A percentile compares a stretch with the other conserved stretches of the same genome.
phyloP scores from a whole-genome alignment of 75 land plant genomes.

The Sequoia sempervirens region DNA sequence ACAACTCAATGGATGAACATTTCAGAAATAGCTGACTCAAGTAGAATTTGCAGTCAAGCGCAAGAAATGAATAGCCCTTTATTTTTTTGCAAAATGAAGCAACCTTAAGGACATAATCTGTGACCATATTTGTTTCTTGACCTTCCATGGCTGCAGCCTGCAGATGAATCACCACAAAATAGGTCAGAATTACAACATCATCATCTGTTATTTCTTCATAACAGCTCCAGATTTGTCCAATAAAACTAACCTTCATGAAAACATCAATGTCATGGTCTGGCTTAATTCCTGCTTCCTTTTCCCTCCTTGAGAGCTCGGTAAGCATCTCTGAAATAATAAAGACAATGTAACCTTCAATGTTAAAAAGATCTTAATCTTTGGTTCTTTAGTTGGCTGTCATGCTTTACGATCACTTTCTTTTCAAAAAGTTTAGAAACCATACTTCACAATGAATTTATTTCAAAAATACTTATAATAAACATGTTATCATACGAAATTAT shows the following conservation, averaged over 20 bases:
- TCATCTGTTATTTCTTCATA: background rate
- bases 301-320: constrained; percentile 60
- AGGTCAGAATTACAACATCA: background rate
- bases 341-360: background rate
- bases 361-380: background rate
- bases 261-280: constrained; percentile 89
- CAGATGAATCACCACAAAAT: background rate
- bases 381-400: background rate
- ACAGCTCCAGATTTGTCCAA: background rate
- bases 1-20: background rate
- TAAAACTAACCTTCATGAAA: constrained; percentile 63
- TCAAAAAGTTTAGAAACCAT: background rate
- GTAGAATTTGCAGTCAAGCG: background rate
- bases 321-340: constrained; percentile 32
- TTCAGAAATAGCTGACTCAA: background rate
- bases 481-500: background rate
- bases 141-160: constrained; percentile 51
- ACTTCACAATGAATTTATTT: background rate
- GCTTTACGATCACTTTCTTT: background rate
- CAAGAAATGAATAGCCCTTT: background rate
- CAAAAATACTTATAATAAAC: background rate
- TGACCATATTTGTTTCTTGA: constrained; percentile 56
- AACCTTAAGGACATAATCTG: constrained; percentile 83
- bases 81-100: background rate
- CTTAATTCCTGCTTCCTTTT: constrained; percentile 63